Evolutionary conservation across 345 rosid species (phyloP), one percentile per base, ranked within the genome.

Genomic region (Angophora floribunda): DNA sequence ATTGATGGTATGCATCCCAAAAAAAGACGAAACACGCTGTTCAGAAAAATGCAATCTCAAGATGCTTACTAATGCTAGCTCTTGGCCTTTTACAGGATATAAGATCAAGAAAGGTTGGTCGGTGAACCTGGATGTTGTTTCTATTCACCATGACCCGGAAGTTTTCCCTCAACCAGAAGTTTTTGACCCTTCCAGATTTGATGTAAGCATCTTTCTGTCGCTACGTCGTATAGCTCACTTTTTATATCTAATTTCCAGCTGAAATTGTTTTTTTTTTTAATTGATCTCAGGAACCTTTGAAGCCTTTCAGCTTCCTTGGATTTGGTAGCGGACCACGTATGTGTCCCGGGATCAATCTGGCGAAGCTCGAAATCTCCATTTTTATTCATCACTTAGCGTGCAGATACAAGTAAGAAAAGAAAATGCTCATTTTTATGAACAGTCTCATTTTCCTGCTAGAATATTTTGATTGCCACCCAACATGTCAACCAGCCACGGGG

Each of bases 321-420:
- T 95, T 94, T 41, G 97, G 97, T 30, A 94, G 89, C 80, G 95
- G 97, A 90, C 94, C 96, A 1, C 91, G 96, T 14, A 95, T 94
- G 97, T 94, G 97, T 90, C 95, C 95, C 0, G 95, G 97, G 88
- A 92, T 94, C 86, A 94, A 94, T 90, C 92, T 95, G 87, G 97
- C 97, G 59, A 95, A 93, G 90, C 87, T 95, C 79, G 97, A 94
- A 89, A 94, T 93, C 89, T 94, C 90, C 51, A 88, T 95, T 87
- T 94, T 95, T 93, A 88, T 94, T 88, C 96, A 95, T 88, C 95
- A 94, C 91, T 90, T 95, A 32, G 92, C 91, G 90, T 92, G 93
- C 92, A 94, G 88, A 92, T 93, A 91, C 94, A 93, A 94, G 96
- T 95, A 49, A 44, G 75, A 45, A 47, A 19, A 63, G 26, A 85